Conservation (phyloP, 768 basidiomycete species). For the Trametes maxima region DNA sequence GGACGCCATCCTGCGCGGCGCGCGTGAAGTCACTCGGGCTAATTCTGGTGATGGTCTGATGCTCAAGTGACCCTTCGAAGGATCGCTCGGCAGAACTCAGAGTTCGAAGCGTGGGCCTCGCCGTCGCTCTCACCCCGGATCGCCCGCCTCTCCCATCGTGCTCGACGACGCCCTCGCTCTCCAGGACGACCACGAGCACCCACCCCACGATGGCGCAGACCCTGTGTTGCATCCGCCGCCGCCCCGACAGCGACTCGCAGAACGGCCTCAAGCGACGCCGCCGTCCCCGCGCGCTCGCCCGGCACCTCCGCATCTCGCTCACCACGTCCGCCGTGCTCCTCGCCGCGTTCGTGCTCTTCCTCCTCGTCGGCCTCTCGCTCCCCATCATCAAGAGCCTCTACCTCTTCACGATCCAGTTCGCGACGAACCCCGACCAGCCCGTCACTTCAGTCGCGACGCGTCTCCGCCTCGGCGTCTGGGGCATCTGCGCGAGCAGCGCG, state of each 20-base stretch:
- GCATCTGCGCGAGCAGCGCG: conserved; percentile 61
- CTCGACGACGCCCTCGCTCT: conserved; percentile 3
- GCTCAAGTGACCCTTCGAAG: conserved; percentile 2
- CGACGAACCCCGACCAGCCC: conserved; percentile 37
- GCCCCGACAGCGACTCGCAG: conserved; percentile 10
- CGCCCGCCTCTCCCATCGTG: conserved; percentile 12
- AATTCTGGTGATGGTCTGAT: neutral
- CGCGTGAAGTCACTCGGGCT: neutral
- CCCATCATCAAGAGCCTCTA: conserved; percentile 75
- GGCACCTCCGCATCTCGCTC: conserved; percentile 50
- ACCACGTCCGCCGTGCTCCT: conserved; percentile 54
- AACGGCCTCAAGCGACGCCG: conserved; percentile 11
- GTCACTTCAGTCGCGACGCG: conserved; percentile 57
- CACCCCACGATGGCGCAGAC: conserved; percentile 5
- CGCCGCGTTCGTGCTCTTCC: conserved; percentile 67
- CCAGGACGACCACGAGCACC: conserved; percentile 1
- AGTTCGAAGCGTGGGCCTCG: neutral
- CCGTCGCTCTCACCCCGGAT: neutral
- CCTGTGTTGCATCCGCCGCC: conserved; percentile 3
- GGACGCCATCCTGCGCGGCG: too few relatives aligned
- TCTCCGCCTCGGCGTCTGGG: conserved; percentile 82
- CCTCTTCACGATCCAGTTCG: conserved; percentile 50
- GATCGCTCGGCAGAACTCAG: neutral
- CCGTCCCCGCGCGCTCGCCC: conserved; percentile 26
- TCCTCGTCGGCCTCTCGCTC: conserved; percentile 74